Base-by-base conservation (phyloP, 805 yeast genomes). In the Candida silvicultrix region DNA sequence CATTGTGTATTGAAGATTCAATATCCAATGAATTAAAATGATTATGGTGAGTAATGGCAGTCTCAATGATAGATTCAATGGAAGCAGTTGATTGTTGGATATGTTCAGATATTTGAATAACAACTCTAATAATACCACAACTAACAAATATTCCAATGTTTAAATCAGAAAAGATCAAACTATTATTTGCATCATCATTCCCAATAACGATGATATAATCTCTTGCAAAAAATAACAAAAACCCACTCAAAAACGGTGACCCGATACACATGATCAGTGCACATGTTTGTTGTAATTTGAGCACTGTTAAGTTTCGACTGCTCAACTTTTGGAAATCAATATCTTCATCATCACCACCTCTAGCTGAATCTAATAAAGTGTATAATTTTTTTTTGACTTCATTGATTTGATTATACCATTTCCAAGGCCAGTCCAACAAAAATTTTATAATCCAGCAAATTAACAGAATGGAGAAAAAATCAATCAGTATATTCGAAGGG, bases 381-480 rank as follows among this genome's bases (percentile, higher is more conserved):
- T 19, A 38, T 11, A 56, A 28, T 38, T 49, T 53, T 25, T 28
- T 5, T 34, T 51, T 51, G 14, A 54, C 43, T 1, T 45, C 49
- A 29, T 50, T 50, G 12, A 69, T 55, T 38, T 61, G 65, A 6
- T 49, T 43, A 16, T 62, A 52, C 74, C 73, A 69, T n/a, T 53
- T 52, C 70, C 72, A 69, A 0, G 74, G 74, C 74, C 73, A 69
- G 40, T 69, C 73, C 15, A 64, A 53, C 0, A 65, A 42, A 32
- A 64, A 64, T 44, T 62, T 60, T 14, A 69, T 55, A 2, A 60
- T 53, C 66, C 69, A 66, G 22, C 69, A 59, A 1, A 68, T 56
- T n/a, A 67, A 36, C 8, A 63, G 21, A 4, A 70, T 55, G 6
- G 66, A 60, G 19, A 69, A 53, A 1, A 59, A 45, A 48, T 68